Base-by-base conservation (phyloP, 495 filamentous ascomycete species). In the Penicillium arizonense region DNA sequence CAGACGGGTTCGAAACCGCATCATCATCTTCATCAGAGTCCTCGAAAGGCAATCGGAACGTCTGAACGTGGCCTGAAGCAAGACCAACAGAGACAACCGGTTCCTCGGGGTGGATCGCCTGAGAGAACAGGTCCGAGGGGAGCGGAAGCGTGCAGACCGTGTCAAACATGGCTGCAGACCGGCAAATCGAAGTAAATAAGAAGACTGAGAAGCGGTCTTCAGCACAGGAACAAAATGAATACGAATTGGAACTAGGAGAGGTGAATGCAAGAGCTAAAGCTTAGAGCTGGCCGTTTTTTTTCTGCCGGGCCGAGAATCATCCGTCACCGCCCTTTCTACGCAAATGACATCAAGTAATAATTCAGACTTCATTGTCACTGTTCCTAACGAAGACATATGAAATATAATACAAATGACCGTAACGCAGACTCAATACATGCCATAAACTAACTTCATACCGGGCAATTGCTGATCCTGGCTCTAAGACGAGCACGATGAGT, bases 61-160 rank as follows among this genome's bases (percentile, higher is more conserved):
- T 87, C 63, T 96, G 82, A 44, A 98, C 91, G 60, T 96, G 91
- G 36, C 94, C 94, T 20, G 81, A 83, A 18, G 86, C 82, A 23
- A 97, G 79, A 18, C 95, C 94, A 47, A 93, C 85, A 1, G 91
- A 89, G 56, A 97, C 75, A 16, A 98, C 75, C 16, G 93, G 89
- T 57, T 88, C 79, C 2, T 76, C 81, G 2, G 94, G 91, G 68
- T 98, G 93, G 36, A 96, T 73, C 18, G 87, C 87, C 71, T 96
- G 91, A 2, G 89, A 67, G 76, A 98, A 96, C 60, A 98, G 78
- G 58, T 98, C 95, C 55, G 90, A 80, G 36, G 84, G 78, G 33
- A 98, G 82, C 52, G 90, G 87, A 14, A 97, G 79, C n/a, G 87
- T 89, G 77, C 92, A 96, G 53, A 95, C 79, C 51, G 86, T 92